Conservation (phyloP, 495 filamentous ascomycete genomes). For the Venustampulla echinocandica region DNA sequence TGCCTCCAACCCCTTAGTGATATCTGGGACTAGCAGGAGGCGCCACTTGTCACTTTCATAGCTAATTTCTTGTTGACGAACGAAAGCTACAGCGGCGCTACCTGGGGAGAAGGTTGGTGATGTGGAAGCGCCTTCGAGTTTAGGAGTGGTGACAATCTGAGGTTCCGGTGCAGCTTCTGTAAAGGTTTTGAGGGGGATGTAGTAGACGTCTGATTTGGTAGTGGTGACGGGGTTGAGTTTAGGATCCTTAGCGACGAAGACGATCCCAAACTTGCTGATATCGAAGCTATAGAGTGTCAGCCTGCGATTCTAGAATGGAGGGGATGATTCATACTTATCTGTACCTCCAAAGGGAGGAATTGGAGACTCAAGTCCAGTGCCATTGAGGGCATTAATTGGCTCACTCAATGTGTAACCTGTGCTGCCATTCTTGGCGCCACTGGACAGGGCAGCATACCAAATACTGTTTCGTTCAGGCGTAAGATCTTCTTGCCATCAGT, state of each 20-base stretch:
- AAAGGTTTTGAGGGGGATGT: conserved; percentile 53
- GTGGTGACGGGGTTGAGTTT: conserved; percentile 63
- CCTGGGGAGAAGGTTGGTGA: conserved; percentile 65
- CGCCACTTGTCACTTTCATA: conserved; percentile 86
- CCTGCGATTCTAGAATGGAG: no score
- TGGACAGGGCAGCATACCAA: conserved; percentile 62
- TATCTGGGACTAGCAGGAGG: conserved; percentile 51
- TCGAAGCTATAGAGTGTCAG: conserved; percentile 34
- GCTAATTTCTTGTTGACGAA: conserved; percentile 64
- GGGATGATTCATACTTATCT: conserved; percentile 21
- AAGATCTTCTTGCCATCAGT: background rate
- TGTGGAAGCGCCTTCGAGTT: conserved; percentile 58
- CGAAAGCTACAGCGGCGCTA: conserved; percentile 62
- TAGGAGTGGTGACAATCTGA: conserved; percentile 33
- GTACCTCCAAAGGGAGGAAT: conserved; percentile 45
- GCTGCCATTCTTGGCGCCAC: conserved; percentile 35
- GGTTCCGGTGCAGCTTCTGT: conserved; percentile 40
- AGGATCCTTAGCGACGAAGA: conserved; percentile 72
- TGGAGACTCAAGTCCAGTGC: conserved; percentile 32
- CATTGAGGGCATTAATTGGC: conserved; percentile 47
- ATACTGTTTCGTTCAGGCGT: conserved; percentile 52
- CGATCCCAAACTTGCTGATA: conserved; percentile 44
- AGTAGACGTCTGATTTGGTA: conserved; percentile 69
- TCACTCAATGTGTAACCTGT: conserved; percentile 30
- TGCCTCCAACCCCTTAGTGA: conserved; percentile 47